phyloP scores from a whole-genome alignment of 805 yeast species.

The Schwanniomyces pseudopolymorphus region DNA sequence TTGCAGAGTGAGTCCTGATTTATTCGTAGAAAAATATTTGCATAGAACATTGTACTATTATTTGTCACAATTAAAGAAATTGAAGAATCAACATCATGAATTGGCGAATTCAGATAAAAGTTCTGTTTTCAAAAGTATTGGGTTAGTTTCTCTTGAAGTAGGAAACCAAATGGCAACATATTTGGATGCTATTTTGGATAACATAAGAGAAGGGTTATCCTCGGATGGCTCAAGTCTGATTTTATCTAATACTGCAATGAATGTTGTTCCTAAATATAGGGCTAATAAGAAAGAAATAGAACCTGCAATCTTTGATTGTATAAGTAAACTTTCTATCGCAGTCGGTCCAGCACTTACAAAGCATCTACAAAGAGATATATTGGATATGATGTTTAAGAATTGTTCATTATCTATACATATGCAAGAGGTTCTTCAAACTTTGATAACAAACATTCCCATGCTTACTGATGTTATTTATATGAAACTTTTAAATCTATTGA shows the following conservation, averaged over 20 bases:
- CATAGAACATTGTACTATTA: slow-evolving; percentile 78
- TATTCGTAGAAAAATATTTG: slow-evolving; percentile 77
- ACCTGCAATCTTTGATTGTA: slow-evolving; percentile 83
- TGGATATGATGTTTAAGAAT: slow-evolving; percentile 69
- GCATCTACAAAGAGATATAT: slow-evolving; percentile 75
- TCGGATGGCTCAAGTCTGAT: slow-evolving; percentile 38
- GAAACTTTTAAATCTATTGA: slow-evolving; percentile 66
- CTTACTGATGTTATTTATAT: slow-evolving; percentile 71
- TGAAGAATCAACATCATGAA: slow-evolving; percentile 44
- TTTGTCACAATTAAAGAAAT: slow-evolving; percentile 72
- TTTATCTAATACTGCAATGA: slow-evolving; percentile 30
- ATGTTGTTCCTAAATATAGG: slow-evolving; percentile 52
- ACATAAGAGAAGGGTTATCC: slow-evolving; percentile 73
- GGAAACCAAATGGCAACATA: slow-evolving; percentile 84
- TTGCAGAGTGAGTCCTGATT: slow-evolving; percentile 71
- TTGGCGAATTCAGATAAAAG: slow-evolving; percentile 58
- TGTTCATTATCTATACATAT: slow-evolving; percentile 84
- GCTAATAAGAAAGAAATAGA: slow-evolving; percentile 68
- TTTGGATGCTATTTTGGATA: slow-evolving; percentile 81
- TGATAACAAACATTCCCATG: slow-evolving; percentile 76
- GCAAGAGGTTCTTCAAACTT: slow-evolving; percentile 68
- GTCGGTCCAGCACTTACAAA: slow-evolving; percentile 93
- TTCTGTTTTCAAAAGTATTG: slow-evolving; percentile 76
- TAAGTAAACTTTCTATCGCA: slow-evolving; percentile 81
- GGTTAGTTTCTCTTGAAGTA: slow-evolving; percentile 77